Percentiles rank a stretch among this genome's conserved stretches.
Conservation (phyloP, 805 yeast species). For the Wickerhamiella azyma region DNA sequence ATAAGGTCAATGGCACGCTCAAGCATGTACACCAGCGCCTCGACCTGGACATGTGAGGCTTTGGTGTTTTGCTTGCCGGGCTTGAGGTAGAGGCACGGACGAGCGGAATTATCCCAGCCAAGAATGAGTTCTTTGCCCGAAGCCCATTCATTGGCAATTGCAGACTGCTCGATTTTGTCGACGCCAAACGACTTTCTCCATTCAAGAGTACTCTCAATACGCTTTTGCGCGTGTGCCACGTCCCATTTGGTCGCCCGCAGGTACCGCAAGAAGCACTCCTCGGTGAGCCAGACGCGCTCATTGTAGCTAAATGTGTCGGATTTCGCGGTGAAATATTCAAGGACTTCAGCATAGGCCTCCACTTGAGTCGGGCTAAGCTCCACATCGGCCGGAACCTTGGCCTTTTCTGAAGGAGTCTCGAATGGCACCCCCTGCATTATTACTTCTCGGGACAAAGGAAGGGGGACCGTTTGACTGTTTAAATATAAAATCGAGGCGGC, state of each 20-base stretch:
- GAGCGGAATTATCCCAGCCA: conserved; percentile 77
- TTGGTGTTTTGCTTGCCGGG: conserved; percentile 96
- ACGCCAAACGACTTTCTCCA: conserved; percentile 95
- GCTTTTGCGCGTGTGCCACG: conserved; percentile 48
- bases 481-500: not conserved
- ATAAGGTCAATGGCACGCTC: conserved; percentile 87
- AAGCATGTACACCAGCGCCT: conserved; percentile 82
- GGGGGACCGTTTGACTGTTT: not conserved
- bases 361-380: conserved; percentile 41
- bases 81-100: conserved; percentile 86
- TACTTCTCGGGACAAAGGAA: not conserved
- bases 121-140: conserved; percentile 86
- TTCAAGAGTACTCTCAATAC: conserved; percentile 63
- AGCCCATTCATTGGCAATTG: conserved; percentile 51
- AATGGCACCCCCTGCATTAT: conserved; percentile 35
- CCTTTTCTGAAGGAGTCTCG: conserved; percentile 35
- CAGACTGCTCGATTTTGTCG: conserved; percentile 24
- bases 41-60: conserved; percentile 82
- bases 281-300: conserved; percentile 86
- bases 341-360: conserved; percentile 46
- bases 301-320: conserved; percentile 28
- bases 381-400: conserved; percentile 38
- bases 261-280: conserved; percentile 82
- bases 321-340: conserved; percentile 42
- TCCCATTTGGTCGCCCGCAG: conserved; percentile 91